phyloP scores from a whole-genome alignment of 1,284 basidiomycete species.

The Phaffia rhodozyma region DNA sequence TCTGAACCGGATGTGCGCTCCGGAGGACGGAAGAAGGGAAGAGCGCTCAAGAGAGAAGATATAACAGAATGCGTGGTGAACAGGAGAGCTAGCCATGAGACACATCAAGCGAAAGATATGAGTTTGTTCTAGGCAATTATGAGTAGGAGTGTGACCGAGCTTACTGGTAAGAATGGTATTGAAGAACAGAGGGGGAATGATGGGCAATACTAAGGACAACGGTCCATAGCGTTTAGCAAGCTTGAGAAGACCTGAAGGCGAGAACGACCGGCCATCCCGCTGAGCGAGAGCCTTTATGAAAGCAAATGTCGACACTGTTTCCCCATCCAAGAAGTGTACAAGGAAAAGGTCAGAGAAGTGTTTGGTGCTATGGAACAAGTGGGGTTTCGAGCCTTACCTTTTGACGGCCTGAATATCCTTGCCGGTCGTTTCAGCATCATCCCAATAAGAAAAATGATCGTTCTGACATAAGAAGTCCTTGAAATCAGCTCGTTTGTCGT shows the following conservation, averaged over 20 bases:
- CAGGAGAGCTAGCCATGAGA: background rate
- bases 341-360: no score
- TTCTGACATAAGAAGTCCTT: background rate
- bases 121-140: no score
- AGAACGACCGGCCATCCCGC: conserved; percentile 7
- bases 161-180: conserved; percentile 14
- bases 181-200: conserved; percentile 14
- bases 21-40: background rate
- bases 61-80: conserved; percentile 16
- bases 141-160: no score
- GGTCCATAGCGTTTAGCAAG: conserved; percentile 10
- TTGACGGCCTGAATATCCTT: conserved; percentile 12
- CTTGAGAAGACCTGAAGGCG: conserved; percentile 1
- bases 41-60: background rate
- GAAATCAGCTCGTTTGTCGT: no score
- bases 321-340: background rate
- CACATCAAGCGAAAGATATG: no score
- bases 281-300: conserved; percentile 12
- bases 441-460: conserved; percentile 4
- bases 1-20: background rate
- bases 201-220: conserved; percentile 12
- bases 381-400: background rate
- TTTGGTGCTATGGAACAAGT: no score
- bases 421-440: conserved; percentile 18
- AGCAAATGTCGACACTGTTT: conserved; percentile 12